Base-by-base conservation (phyloP, 139 green algal genomes). In the Coelastrella sp. region DNA sequence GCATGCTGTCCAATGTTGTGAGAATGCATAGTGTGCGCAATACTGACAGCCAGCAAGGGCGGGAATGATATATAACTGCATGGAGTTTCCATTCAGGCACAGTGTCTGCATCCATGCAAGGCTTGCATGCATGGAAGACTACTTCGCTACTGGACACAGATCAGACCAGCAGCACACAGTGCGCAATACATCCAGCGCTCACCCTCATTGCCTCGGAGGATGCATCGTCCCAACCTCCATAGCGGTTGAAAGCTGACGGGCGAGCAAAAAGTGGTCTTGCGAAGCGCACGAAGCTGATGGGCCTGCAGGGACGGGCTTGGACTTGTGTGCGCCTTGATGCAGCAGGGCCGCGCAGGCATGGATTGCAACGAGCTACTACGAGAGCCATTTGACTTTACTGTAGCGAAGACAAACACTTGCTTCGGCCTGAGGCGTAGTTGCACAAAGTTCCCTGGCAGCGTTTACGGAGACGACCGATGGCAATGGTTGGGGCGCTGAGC, bases 181-280 rank as follows among this genome's bases (percentile, higher is more conserved):
- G 19, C 64, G 3, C 54, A 47, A 14, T 19, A 47, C 10, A 65
- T 16, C 77, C 56, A 3, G 3, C 16, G 58, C 83, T 71, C 13
- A 88, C 83, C 83, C 23, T 59, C 68, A 80, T 88, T 7, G 68
- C 68, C 11, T 80, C 83, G 8, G 23, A 61, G 61, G 23, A 68
- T 47, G 23, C 23, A 77, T 64, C 32, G 7, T 77, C 32, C 61
- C 81, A 87, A 47, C 16, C 14, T 5, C 64, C 23, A 77, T 19
- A 17, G 32, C 81, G 81, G 23, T 87, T 54, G 32, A 76, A 86
- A 4, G 80, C 80, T 22, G 22, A 16, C 16, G 22, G 23, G 5
- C 60, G 23, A 5, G 22, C 47, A 6, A 64, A 32, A 5, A 32
- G 4, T 23, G 77, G 47, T 13, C 77, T 83, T 20, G 32, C 17